Evolutionary conservation across 1,284 basidiomycete species (phyloP).

Genomic region (Ceratobasidium sp.): DNA sequence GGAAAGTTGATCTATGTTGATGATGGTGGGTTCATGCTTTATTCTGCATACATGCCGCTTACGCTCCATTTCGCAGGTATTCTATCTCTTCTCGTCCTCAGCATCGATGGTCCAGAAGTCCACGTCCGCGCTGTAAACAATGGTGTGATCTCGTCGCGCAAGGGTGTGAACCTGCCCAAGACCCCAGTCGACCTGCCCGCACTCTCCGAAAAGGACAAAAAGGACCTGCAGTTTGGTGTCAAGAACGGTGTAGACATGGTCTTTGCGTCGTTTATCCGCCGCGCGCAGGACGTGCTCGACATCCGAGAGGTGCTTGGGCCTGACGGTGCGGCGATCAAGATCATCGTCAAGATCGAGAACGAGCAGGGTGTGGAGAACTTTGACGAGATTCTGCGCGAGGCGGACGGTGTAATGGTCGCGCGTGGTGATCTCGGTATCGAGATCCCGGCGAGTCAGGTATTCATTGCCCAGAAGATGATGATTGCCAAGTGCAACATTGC

Average conservation of each 20-base stretch:
- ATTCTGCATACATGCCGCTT: constrained; percentile 6
- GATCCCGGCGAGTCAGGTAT: constrained; percentile 97
- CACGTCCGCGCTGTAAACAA: constrained; percentile 93
- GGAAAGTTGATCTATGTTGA: constrained; percentile 98
- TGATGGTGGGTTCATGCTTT: constrained; percentile 70
- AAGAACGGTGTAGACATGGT: constrained; percentile 99
- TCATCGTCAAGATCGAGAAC: constrained; percentile 99
- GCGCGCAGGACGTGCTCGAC: constrained; percentile 89
- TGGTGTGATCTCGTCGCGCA: constrained; percentile 93
- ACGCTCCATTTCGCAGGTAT: constrained; percentile 66
- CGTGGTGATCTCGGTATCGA: constrained; percentile 98
- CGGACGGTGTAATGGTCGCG: constrained; percentile 98
- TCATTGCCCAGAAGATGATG: constrained; percentile 99
- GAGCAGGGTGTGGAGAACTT: constrained; percentile 98
- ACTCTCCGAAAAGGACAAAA: constrained; percentile 98
- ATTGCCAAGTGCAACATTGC: constrained; percentile 97
- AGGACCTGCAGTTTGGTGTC: constrained; percentile 94
- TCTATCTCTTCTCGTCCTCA: constrained; percentile 91
- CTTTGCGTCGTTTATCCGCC: constrained; percentile 97
- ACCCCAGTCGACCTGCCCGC: constrained; percentile 98
- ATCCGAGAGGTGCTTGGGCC: constrained; percentile 92
- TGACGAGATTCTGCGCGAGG: constrained; percentile 93
- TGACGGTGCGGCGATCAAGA: constrained; percentile 93
- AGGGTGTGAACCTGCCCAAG: constrained; percentile 99
- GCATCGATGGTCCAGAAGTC: constrained; percentile 83